A percentile compares a stretch with the other conserved stretches of the same genome.
Conservation (phyloP, 2,329 filamentous ascomycete species). For the Botrytis paeoniae region DNA sequence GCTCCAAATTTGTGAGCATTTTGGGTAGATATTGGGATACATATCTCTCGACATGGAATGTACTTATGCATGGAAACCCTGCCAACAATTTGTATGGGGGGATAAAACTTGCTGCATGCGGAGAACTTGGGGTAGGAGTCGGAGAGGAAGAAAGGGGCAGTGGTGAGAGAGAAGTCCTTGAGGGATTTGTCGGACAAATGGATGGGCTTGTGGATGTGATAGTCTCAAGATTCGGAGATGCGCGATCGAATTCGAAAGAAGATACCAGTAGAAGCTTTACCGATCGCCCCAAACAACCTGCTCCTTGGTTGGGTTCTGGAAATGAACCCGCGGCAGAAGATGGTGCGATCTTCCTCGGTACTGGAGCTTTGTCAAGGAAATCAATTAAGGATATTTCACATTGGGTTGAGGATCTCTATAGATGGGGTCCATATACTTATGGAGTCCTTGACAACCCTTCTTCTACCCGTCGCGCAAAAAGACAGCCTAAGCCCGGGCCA, state of each 20-base stretch:
- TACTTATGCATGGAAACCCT: conserved; percentile 87
- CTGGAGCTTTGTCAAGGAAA: conserved; percentile 66
- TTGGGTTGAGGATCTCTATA: conserved; percentile 88
- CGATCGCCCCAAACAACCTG: conserved; percentile 35
- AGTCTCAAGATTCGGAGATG: conserved; percentile 75
- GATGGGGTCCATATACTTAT: conserved; percentile 79
- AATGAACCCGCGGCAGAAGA: conserved; percentile 67
- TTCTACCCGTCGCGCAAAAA: conserved; percentile 53
- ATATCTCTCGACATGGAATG: conserved; percentile 73
- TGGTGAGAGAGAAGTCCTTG: conserved; percentile 87
- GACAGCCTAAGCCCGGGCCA: conserved; percentile 28
- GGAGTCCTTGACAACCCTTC: conserved; percentile 77
- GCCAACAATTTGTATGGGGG: conserved; percentile 74
- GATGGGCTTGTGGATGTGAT: conserved; percentile 85
- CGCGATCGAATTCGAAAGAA: conserved; percentile 32
- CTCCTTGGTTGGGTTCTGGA: conserved; percentile 70
- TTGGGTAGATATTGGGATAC: conserved; percentile 79
- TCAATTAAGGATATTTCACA: conserved; percentile 71
- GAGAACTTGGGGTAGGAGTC: conserved; percentile 89
- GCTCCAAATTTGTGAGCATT: conserved; percentile 67
- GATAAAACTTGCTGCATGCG: conserved; percentile 83
- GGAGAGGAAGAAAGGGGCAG: conserved; percentile 95
- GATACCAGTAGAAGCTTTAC: conserved; percentile 32
- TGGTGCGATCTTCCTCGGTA: conserved; percentile 81
- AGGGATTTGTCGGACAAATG: conserved; percentile 76